phyloP scores from a whole-genome alignment of 768 basidiomycete species.

The Leccinellum luteum region DNA sequence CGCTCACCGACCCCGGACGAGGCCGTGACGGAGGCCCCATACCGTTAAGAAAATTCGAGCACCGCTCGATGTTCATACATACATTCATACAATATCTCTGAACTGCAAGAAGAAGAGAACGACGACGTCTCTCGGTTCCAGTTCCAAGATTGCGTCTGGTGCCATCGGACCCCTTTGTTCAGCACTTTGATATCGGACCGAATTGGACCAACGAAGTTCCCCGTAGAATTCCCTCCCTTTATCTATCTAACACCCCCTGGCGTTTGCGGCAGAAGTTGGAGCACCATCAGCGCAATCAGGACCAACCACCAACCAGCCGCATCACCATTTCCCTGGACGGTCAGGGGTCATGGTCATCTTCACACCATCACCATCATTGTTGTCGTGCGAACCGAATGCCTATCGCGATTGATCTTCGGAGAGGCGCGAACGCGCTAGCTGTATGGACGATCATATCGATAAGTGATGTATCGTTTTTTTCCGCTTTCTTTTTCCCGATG shows the following conservation, averaged over 20 bases:
- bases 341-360: neutral
- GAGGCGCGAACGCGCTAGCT: neutral
- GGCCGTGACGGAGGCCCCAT: too few relatives aligned
- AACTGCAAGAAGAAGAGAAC: neutral
- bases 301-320: too few relatives aligned
- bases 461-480: conserved; percentile 2
- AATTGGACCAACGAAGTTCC: conserved; percentile 16
- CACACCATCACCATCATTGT: neutral
- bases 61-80: too few relatives aligned
- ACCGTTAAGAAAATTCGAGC: too few relatives aligned
- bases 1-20: neutral
- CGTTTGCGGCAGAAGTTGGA: neutral
- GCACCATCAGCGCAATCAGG: neutral
- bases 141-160: neutral
- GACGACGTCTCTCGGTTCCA: neutral
- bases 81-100: neutral
- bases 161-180: neutral
- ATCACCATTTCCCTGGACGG: neutral
- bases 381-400: conserved; percentile 11
- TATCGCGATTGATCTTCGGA: conserved; percentile 26
- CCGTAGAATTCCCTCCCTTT: neutral
- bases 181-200: conserved; percentile 2
- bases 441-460: conserved; percentile 14
- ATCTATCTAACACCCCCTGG: neutral
- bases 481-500: neutral